A percentile compares a stretch with the other conserved stretches of the same genome.
Evolutionary conservation across 345 rosid species (phyloP).

Genomic region (Lepidium aucheri): DNA sequence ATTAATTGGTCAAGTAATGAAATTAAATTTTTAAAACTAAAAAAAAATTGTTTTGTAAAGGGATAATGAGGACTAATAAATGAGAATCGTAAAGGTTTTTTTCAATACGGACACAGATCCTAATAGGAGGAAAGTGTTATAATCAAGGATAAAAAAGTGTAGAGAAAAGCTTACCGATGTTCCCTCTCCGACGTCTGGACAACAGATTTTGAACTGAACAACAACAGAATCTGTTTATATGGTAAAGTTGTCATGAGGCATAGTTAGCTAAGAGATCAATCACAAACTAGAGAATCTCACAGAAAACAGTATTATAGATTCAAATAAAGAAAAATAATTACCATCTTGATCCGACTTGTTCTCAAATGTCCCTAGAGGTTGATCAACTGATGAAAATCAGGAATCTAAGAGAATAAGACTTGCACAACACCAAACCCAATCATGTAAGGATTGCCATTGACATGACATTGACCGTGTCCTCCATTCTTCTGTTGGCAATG

Average conservation of each 20-base stretch:
- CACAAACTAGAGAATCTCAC: slow-evolving; percentile 2
- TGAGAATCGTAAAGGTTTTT: too few species aligned
- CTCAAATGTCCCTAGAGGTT: too few species aligned
- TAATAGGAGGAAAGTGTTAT: too few species aligned
- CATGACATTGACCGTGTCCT: slow-evolving; percentile 34
- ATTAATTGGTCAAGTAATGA: too few species aligned
- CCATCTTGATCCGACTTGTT: slow-evolving; percentile 49
- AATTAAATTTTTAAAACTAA: too few species aligned
- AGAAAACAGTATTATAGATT: neutral
- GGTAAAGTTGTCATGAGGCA: slow-evolving; percentile 13
- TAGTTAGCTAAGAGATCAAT: neutral
- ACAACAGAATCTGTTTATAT: slow-evolving; percentile 45
- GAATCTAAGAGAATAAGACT: slow-evolving; percentile 65
- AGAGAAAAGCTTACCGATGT: slow-evolving; percentile 38
- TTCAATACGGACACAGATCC: too few species aligned
- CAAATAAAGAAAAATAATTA: slow-evolving; percentile 13
- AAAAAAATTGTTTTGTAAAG: too few species aligned
- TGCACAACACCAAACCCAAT: slow-evolving; percentile 53
- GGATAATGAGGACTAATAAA: too few species aligned
- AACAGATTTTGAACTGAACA: slow-evolving; percentile 70
- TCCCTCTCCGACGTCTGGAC: slow-evolving; percentile 64
- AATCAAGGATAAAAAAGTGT: too few species aligned
- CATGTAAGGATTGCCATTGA: slow-evolving; percentile 55
- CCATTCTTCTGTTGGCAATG: slow-evolving; percentile 49
- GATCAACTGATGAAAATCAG: slow-evolving; percentile 70